These are phyloP conservation scores for Rickenella mellea DNA, from an alignment of 768 basidiomycete species.

Conservation along the genomic window DNA sequence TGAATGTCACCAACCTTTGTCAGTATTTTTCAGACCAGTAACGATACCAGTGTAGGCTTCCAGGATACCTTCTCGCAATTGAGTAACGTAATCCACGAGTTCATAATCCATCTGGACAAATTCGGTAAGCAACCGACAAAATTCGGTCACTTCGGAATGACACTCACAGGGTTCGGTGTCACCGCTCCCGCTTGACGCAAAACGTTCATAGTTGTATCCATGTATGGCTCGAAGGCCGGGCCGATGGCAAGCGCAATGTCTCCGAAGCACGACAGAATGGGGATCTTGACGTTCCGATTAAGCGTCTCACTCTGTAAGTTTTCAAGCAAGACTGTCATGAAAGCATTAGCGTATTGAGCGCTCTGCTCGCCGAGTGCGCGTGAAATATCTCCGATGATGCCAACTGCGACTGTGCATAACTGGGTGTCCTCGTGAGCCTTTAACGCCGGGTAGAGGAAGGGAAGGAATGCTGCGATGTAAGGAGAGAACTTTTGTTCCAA, in stretches of 20 bases:
- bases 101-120: constrained; percentile 71
- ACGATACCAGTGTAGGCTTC: constrained; percentile 97
- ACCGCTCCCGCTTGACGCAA: constrained; percentile 84
- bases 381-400: constrained; percentile 93
- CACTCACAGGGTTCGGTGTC: constrained; percentile 74
- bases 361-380: constrained; percentile 84
- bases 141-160: background rate
- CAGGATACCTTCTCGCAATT: constrained; percentile 87
- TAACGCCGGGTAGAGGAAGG: constrained; percentile 81
- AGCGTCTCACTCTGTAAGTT: constrained; percentile 86
- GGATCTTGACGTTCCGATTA: constrained; percentile 91
- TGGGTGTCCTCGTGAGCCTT: constrained; percentile 92
- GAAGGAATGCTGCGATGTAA: constrained; percentile 80
- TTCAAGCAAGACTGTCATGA: constrained; percentile 89
- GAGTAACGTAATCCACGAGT: constrained; percentile 84
- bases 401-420: constrained; percentile 90
- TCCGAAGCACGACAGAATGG: constrained; percentile 92
- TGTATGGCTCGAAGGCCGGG: constrained; percentile 75
- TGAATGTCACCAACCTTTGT: constrained; percentile 44
- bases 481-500: constrained; percentile 72
- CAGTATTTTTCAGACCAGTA: constrained; percentile 78
- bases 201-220: constrained; percentile 85
- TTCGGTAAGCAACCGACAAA: background rate
- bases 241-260: constrained; percentile 94
- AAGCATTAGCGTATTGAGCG: constrained; percentile 71